Base-by-base conservation (phyloP, 192 early-diverging fungal species). In the Polychytrium aggregatum region DNA sequence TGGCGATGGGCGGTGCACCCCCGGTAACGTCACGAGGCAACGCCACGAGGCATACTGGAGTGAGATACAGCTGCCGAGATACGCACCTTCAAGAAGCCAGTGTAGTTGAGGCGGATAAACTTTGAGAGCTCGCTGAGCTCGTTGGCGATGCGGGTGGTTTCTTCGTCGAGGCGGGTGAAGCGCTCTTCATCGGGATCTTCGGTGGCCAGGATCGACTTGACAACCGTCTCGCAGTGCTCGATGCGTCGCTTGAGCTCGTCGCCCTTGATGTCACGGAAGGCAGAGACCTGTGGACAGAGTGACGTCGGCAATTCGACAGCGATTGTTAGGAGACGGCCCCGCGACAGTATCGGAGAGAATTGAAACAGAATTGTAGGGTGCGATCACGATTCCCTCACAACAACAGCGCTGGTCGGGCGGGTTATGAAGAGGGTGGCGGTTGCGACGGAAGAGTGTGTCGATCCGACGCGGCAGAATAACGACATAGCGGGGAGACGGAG, bases 201-300 rank as follows among this genome's bases (percentile, higher is more conserved):
- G 8, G 62, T 46, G 29, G 40, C 51, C 2, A 74, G 50, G 26
- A 56, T 63, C 21, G 63, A 48, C 25, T 67, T 62, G 13, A 71
- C 59, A 26, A 53, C 44, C 18, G 58, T 44, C 37, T 73, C 73
- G 55, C 54, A 58, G 42, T 62, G 65, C 41, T 71, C 50, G 11
- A 73, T 66, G 16, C 65, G 60, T 31, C 72, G 64, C 24, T 43
- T 51, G 16, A 75, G 55, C 48, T 75, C 72, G 44, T 75, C 72
- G 41, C 60, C 57, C 51, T 75, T 75, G 50, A 75, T 64, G 42
- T 65, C 57, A 29, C 72, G 53, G 55, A 75, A 75, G 27, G 67
- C 60, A 18, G 59, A 49, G n/a, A 74, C 67, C 71, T 74, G 44
- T 35, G 25, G 20, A 13, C n/a, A 6, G 40, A 11, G 31, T 33